Conservation (phyloP, 805 yeast species). For the Komagataella pseudopastoris region DNA sequence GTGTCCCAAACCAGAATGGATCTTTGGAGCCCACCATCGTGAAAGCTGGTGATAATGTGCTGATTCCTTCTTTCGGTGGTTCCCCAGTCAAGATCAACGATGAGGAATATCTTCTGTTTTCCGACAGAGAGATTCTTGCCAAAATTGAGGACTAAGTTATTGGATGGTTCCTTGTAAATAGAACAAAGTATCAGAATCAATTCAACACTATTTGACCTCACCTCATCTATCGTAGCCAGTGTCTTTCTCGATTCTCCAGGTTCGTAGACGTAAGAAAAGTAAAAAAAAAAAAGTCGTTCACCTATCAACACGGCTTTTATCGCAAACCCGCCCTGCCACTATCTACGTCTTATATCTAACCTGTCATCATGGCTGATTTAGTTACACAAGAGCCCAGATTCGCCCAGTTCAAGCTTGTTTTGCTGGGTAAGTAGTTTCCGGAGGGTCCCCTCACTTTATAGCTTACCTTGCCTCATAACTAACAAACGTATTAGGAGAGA, state of each 20-base stretch:
- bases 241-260: background rate
- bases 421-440: constrained; percentile 20
- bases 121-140: constrained; percentile 92
- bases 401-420: constrained; percentile 48
- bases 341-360: background rate
- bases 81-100: constrained; percentile 77
- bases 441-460: background rate
- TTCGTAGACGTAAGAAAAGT: background rate
- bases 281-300: background rate
- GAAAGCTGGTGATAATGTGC: constrained; percentile 81
- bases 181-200: background rate
- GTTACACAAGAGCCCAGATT: constrained; percentile 15
- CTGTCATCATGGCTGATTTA: background rate
- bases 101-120: constrained; percentile 50
- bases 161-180: constrained; percentile 7
- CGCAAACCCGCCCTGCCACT: background rate
- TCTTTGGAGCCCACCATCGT: constrained; percentile 61
- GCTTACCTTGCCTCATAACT: background rate
- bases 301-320: background rate
- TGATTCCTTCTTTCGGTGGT: constrained; percentile 94
- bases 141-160: constrained; percentile 52
- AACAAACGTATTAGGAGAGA: constrained; percentile 27
- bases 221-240: background rate
- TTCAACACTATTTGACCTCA: background rate
- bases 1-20: constrained; percentile 67